Conservation (phyloP, 2,329 filamentous ascomycete species). For the Stagonosporopsis chrysanthemi region DNA sequence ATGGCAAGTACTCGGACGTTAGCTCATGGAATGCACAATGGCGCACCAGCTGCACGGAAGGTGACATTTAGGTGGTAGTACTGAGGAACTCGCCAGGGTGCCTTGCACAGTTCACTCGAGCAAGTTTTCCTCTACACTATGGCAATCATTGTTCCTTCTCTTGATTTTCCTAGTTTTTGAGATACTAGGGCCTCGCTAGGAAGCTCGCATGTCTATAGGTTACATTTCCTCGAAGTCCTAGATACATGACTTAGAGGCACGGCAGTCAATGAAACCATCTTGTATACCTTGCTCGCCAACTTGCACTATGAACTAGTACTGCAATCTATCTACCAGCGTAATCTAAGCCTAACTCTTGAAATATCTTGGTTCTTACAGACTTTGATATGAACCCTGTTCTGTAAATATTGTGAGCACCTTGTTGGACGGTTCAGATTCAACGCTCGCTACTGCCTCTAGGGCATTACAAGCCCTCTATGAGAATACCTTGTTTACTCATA, state of each 20-base stretch:
- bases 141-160: not conserved
- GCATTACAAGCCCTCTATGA: not conserved
- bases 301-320: not conserved
- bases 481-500: slow-evolving; percentile 2
- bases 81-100: slow-evolving; percentile 3
- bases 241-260: not conserved
- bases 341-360: not conserved
- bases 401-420: slow-evolving; percentile 1
- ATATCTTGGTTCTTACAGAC: slow-evolving; percentile 3
- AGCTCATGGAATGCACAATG: slow-evolving; percentile 10
- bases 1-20: slow-evolving; percentile 12
- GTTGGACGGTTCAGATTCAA: slow-evolving; percentile 2
- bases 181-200: not conserved
- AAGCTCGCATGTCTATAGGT: not conserved
- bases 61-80: slow-evolving; percentile 10
- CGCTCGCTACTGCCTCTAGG: slow-evolving; percentile 4
- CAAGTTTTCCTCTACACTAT: not conserved
- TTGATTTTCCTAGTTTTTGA: not conserved
- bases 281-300: not conserved
- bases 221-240: not conserved
- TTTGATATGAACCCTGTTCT: slow-evolving; percentile 1
- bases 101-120: slow-evolving; percentile 4
- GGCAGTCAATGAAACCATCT: not conserved
- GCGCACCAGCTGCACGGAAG: slow-evolving; percentile 7
- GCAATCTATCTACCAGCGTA: not conserved